Evolutionary conservation across 2,329 filamentous ascomycete species (phyloP).

Genomic region (Alternaria ventricosa): DNA sequence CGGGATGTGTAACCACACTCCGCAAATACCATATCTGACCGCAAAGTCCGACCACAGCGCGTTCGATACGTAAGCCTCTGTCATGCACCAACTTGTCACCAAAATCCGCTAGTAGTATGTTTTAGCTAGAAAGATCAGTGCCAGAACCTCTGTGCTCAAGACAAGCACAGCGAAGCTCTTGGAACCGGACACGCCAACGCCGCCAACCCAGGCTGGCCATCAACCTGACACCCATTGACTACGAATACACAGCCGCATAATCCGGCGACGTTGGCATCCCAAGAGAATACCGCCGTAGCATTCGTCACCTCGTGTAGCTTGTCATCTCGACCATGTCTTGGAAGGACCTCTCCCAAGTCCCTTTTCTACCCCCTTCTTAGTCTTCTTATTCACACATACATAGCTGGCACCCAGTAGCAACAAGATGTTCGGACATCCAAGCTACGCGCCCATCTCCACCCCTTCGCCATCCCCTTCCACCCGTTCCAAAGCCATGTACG

Average conservation of each 20-base stretch:
- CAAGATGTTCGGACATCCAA: neutral
- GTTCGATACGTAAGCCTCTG: neutral
- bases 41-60: neutral
- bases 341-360: neutral
- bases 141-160: neutral
- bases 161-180: constrained; percentile 1
- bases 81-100: neutral
- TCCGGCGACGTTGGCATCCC: neutral
- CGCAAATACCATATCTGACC: neutral
- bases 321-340: neutral
- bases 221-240: neutral
- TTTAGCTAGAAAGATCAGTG: neutral
- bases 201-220: neutral
- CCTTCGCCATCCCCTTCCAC: neutral
- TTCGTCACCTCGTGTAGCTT: neutral
- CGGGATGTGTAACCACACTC: neutral
- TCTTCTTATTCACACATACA: neutral
- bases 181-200: neutral
- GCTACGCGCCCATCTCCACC: neutral
- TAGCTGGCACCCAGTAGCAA: neutral
- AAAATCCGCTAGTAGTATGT: neutral
- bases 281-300: neutral
- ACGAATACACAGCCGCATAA: neutral
- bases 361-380: neutral
- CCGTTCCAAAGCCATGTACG: neutral